Base-by-base conservation (phyloP, 352 stramenopile species). In the Phytophthora sojae region DNA sequence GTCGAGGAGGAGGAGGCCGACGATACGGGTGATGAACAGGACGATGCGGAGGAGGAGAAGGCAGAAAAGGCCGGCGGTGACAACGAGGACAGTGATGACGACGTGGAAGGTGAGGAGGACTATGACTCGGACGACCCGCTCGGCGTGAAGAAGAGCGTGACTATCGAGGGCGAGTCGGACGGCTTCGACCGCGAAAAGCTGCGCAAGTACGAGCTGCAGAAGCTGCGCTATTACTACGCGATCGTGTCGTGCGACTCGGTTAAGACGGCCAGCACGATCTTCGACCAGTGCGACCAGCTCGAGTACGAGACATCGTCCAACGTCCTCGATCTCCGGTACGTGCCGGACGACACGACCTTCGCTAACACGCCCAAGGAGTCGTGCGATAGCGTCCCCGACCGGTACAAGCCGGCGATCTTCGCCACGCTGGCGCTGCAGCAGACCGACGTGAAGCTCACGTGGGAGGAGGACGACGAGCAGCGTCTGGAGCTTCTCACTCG, bases 191-290 rank as follows among this genome's bases (percentile, higher is more conserved):
- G 82, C 29, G 96, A 99, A 79, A 98, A 98, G 68, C 80, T 99
- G 39, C 91, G 97, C 59, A 90, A 91, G 37, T 99, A 99, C 79
- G 98, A 99, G 75, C 85, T 98, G 50, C 94, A 98, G 60, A 99
- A 99, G 77, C 83, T 99, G 37, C 94, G 96, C 67, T 99, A 99
- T 79, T 99, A 99, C 73, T 99, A 99, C 85, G 98, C 97, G 4
- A 83, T 99, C 19, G 95, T 97, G 12, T 96, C 95, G 49, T 99
- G 97, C 83, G 86, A 97, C 59, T 95, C 83, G 25, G 80, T 95
- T 32, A 90, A 95, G 57, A 96, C 96, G 8, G 95, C 98, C 29
- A 91, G 96, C 39, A 80, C 87, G 29, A 96, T 99, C 47, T 99
- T 99, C 64, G 87, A 97, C 63, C 90, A 97, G 77, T 97, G 97